Evolutionary conservation across 2,329 filamentous ascomycete genomes (phyloP).

Genomic region (Chaetomiaceae sp.): DNA sequence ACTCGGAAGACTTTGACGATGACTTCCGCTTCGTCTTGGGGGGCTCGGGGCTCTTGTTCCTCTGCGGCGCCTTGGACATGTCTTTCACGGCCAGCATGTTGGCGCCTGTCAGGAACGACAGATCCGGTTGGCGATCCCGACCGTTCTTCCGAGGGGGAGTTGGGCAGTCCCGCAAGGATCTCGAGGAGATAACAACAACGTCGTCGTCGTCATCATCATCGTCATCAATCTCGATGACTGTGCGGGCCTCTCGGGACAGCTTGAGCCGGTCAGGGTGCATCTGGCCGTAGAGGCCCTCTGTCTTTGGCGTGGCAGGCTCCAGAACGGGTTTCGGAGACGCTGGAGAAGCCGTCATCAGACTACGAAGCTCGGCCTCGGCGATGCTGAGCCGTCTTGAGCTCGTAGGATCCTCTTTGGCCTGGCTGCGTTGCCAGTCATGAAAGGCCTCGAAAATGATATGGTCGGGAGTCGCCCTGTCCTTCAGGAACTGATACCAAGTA

Average conservation of each 20-base stretch:
- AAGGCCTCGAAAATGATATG: constrained; percentile 18
- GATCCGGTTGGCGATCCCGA: not conserved
- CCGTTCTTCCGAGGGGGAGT: not conserved
- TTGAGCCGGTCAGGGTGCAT: constrained; percentile 23
- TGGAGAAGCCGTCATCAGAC: not conserved
- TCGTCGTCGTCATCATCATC: not conserved
- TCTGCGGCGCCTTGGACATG: not conserved
- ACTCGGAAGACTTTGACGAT: not conserved
- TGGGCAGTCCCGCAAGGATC: not conserved
- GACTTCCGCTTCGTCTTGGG: no score
- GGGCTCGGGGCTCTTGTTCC: no score
- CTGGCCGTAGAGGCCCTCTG: not conserved
- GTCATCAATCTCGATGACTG: not conserved
- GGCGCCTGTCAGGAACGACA: constrained; percentile 19
- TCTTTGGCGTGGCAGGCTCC: not conserved
- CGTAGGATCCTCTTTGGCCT: constrained; percentile 4
- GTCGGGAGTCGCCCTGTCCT: constrained; percentile 14
- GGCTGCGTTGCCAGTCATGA: constrained; percentile 13
- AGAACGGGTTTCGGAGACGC: no score
- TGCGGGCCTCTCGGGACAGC: not conserved
- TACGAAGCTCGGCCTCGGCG: constrained; percentile 5
- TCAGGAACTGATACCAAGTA: constrained; percentile 21
- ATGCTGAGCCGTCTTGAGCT: constrained; percentile 13
- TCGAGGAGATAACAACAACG: not conserved
- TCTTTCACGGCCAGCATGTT: constrained; percentile 4